These are phyloP conservation scores for Saturnispora gosingensis DNA, from an alignment of 805 yeast genomes.

Conservation along the genomic window DNA sequence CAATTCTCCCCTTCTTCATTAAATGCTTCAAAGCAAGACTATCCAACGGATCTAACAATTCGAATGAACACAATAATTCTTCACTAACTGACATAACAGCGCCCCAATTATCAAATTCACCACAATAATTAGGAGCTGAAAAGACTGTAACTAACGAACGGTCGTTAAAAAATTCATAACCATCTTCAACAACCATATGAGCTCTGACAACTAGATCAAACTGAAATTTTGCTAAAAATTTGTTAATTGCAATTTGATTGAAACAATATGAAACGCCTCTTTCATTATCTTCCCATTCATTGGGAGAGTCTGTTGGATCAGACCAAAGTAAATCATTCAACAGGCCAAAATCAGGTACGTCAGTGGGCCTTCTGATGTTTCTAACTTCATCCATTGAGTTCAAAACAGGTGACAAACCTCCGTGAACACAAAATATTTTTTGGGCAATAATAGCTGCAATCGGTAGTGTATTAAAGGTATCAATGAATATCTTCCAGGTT, in stretches of 20 bases:
- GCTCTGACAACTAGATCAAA: conserved; percentile 79
- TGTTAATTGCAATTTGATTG: conserved; percentile 70
- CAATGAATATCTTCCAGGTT: conserved; percentile 89
- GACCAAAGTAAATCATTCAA: conserved; percentile 75
- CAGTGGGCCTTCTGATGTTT: conserved; percentile 71
- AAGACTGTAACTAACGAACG: conserved; percentile 63
- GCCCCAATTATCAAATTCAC: conserved; percentile 91
- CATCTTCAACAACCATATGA: conserved; percentile 82
- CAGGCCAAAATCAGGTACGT: conserved; percentile 76
- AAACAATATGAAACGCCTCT: conserved; percentile 78
- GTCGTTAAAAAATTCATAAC: conserved; percentile 69
- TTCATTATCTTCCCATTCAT: conserved; percentile 85
- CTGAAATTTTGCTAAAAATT: conserved; percentile 62
- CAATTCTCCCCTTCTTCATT: conserved; percentile 88
- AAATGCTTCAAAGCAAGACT: conserved; percentile 88
- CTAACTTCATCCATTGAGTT: conserved; percentile 68
- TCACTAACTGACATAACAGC: conserved; percentile 97
- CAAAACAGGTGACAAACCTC: conserved; percentile 71
- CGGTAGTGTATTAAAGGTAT: conserved; percentile 91
- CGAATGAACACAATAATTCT: conserved; percentile 87
- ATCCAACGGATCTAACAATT: conserved; percentile 87
- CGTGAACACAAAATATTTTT: conserved; percentile 87
- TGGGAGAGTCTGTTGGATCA: conserved; percentile 74
- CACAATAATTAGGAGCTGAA: conserved; percentile 70
- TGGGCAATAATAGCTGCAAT: conserved; percentile 94